Conservation (phyloP, 225 moss, liverwort and hornwort genomes). For the Pseudoscleropodium purum region DNA sequence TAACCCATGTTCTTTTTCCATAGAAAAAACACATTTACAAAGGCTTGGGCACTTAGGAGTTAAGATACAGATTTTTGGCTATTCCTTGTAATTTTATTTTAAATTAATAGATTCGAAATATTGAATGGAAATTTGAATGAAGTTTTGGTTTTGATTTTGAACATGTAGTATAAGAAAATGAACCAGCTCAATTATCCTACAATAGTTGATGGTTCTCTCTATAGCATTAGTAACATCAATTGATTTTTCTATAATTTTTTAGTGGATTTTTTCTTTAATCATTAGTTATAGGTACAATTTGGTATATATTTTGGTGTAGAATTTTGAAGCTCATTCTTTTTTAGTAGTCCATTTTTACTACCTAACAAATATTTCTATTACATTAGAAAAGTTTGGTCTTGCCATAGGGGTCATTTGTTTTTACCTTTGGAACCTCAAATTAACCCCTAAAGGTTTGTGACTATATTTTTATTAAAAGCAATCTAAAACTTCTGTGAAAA, state of each 20-base stretch:
- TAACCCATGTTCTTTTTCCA: too few relatives aligned
- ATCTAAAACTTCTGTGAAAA: too few relatives aligned
- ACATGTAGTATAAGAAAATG: rapidly evolving
- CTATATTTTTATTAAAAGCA: too few relatives aligned
- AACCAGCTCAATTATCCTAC: background rate
- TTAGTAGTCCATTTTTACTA: background rate
- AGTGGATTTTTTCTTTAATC: background rate
- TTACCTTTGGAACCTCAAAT: background rate
- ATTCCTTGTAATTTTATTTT: background rate
- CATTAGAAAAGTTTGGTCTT: background rate
- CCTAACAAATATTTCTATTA: background rate
- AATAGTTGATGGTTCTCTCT: background rate
- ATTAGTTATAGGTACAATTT: background rate
- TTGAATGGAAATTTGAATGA: background rate
- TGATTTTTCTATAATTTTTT: background rate
- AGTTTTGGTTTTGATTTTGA: background rate
- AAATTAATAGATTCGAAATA: background rate
- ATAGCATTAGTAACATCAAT: background rate
- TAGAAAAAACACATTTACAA: too few relatives aligned
- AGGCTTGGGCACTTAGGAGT: too few relatives aligned
- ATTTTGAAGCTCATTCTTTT: too few relatives aligned
- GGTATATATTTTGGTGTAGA: background rate
- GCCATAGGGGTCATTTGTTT: rapidly evolving
- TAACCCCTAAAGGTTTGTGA: background rate
- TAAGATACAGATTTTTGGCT: background rate